Base-by-base conservation (phyloP, 1,139 yeast genomes). In the Ogataea hybrid region DNA sequence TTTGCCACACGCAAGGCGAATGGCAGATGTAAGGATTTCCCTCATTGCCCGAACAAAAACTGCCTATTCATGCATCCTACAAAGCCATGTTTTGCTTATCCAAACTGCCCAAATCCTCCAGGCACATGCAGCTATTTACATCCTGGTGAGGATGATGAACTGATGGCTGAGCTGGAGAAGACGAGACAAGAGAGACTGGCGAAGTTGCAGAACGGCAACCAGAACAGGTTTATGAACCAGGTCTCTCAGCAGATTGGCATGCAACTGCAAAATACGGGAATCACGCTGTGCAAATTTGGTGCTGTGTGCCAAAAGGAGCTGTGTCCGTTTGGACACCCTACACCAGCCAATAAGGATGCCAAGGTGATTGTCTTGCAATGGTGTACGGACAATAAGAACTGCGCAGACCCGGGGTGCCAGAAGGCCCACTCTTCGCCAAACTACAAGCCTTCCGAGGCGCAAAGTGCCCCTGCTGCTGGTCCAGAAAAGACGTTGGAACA, bases 261-360 rank as follows among this genome's bases (percentile, higher is more conserved):
- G 40, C 65, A 61, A 46, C 22, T 42, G 28, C 46, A 46, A 42
- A 45, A 63, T 62, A 51, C 58, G 46, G 77, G 81, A 34, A 72
- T 79, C 45, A 75, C 78, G 5, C 58, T 82, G 31, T 88, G 96
- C 69, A 84, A 84, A 61, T 88, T 76, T 63, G 94, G 92, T 29
- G 70, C 74, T 25, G 66, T 79, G 41, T 88, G 96, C 64, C 71
- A 84, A 23, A 85, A 84, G 57, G 88, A 81, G 47, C 65, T 76
- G 49, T 88, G 96, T 68, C 88, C 89, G 20, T 87, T 82, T 68
- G 96, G 90, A 22, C 96, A 88, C 59, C 96, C 96, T 36, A 86
- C 96, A 1, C 94, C 95, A 1, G 85, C 88, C 12, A 86, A 84
- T 62, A 77, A 75, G 46, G 78, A 75, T 46, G 88, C 89, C 18